Percentiles rank a stretch among this genome's conserved stretches.
Conservation (phyloP, 1,139 yeast genomes). For the Geotrichum candidum region DNA sequence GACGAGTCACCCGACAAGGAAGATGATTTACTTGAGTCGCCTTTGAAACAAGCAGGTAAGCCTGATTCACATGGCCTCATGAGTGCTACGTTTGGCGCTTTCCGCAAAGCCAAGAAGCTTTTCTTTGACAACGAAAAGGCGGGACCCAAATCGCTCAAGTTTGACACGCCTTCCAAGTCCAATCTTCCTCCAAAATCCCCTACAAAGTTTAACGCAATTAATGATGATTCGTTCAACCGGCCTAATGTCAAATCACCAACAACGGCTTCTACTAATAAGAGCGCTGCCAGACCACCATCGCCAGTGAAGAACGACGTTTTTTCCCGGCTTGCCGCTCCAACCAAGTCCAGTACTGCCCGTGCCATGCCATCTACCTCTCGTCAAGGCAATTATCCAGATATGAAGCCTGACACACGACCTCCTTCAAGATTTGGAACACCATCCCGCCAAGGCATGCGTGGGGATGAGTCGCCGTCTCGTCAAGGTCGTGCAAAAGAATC, state of each 20-base stretch:
- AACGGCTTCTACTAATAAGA: background rate
- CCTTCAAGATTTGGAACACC: background rate
- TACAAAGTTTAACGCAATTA: background rate
- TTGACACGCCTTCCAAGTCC: background rate
- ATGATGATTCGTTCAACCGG: background rate
- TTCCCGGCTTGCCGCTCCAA: conserved; percentile 11
- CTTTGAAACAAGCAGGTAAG: background rate
- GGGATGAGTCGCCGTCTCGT: background rate
- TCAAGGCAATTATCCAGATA: background rate
- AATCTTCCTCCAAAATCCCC: conserved; percentile 5
- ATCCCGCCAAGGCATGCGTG: conserved; percentile 1
- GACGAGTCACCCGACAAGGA: background rate
- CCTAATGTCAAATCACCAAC: conserved; percentile 1
- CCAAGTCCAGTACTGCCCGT: conserved; percentile 12
- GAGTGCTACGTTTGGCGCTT: conserved; percentile 16
- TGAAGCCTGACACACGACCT: background rate
- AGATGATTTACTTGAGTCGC: background rate
- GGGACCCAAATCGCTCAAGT: conserved; percentile 1
- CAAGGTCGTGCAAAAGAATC: background rate
- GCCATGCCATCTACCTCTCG: background rate
- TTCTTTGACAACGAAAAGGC: conserved; percentile 8
- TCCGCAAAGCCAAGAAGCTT: conserved; percentile 15
- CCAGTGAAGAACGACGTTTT: conserved; percentile 3
- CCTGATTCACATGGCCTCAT: conserved; percentile 1
- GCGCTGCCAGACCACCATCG: background rate